These are phyloP conservation scores for Striga hermonthica DNA, from an alignment of 305 asterid species.

Conservation along the genomic window DNA sequence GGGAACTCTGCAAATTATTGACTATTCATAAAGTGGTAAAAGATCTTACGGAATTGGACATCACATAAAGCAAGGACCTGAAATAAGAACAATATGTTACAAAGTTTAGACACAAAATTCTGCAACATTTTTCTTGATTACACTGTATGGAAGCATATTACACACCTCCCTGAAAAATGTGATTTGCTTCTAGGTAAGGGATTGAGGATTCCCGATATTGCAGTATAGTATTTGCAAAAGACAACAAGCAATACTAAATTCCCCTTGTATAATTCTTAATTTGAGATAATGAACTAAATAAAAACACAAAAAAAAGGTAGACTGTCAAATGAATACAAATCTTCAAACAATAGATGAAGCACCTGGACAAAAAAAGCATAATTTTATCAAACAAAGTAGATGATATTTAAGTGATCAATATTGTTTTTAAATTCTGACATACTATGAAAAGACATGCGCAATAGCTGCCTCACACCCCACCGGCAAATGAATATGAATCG, in stretches of 20 bases:
- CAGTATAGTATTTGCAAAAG: conserved; percentile 50
- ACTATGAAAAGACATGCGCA: too few relatives aligned
- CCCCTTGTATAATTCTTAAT: too few relatives aligned
- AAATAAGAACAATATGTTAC: conserved; percentile 22
- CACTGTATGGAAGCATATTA: neutral
- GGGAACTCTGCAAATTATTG: neutral
- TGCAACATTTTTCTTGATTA: neutral
- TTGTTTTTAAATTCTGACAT: too few relatives aligned
- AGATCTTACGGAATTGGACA: neutral
- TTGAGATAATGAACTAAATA: too few relatives aligned
- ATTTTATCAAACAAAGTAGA: too few relatives aligned
- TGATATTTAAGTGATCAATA: too few relatives aligned
- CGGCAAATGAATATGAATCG: too few relatives aligned
- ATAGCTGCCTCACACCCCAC: too few relatives aligned
- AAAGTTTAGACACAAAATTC: neutral
- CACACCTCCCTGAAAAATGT: conserved; percentile 96
- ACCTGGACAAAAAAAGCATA: too few relatives aligned
- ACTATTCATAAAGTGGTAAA: neutral
- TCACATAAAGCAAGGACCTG: conserved; percentile 96
- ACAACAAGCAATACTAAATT: neutral
- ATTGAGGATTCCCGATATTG: conserved; percentile 95
- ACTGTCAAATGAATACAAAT: too few relatives aligned
- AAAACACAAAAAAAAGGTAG: too few relatives aligned
- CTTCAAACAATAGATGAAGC: too few relatives aligned
- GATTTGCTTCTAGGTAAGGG: conserved; percentile 88